phyloP scores from a whole-genome alignment of 2,329 filamentous ascomycete species.

The Colletotrichum tofieldiae region DNA sequence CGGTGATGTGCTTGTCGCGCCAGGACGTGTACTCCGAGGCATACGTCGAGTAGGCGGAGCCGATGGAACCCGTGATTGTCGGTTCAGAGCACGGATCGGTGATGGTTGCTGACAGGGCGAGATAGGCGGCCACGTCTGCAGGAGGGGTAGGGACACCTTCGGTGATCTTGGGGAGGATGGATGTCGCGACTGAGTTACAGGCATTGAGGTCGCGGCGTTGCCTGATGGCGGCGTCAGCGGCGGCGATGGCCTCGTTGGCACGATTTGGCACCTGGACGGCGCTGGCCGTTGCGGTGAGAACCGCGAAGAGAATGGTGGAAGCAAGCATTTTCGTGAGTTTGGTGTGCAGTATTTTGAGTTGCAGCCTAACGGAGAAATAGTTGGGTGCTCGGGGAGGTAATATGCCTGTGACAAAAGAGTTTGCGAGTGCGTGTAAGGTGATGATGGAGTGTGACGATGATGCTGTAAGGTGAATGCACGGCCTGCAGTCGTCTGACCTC shows the following conservation, averaged over 20 bases:
- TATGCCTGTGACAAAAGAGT: neutral
- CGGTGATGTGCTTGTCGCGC: slow-evolving; percentile 43
- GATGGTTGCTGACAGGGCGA: slow-evolving; percentile 45
- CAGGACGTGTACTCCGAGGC: slow-evolving; percentile 46
- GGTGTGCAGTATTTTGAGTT: neutral
- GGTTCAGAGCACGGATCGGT: slow-evolving; percentile 48
- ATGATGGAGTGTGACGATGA: neutral
- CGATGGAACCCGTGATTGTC: slow-evolving; percentile 48
- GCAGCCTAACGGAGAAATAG: too few relatives aligned
- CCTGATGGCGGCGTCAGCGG: neutral
- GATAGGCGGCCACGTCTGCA: slow-evolving; percentile 42
- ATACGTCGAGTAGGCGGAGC: slow-evolving; percentile 48
- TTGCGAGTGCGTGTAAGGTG: neutral
- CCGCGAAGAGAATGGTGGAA: slow-evolving; percentile 13
- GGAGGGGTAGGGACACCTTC: slow-evolving; percentile 44
- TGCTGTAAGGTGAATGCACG: neutral
- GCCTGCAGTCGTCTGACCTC: neutral
- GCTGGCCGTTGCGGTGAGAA: slow-evolving; percentile 5
- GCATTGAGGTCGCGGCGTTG: slow-evolving; percentile 34
- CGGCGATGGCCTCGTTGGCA: neutral
- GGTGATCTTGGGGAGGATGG: slow-evolving; percentile 45
- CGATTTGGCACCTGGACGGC: slow-evolving; percentile 1
- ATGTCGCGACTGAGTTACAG: slow-evolving; percentile 43
- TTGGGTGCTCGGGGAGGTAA: neutral
- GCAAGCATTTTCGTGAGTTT: slow-evolving; percentile 14